These are phyloP conservation scores for Lachnellula suecica DNA, from an alignment of 2,329 filamentous ascomycete genomes.

Conservation along the genomic window DNA sequence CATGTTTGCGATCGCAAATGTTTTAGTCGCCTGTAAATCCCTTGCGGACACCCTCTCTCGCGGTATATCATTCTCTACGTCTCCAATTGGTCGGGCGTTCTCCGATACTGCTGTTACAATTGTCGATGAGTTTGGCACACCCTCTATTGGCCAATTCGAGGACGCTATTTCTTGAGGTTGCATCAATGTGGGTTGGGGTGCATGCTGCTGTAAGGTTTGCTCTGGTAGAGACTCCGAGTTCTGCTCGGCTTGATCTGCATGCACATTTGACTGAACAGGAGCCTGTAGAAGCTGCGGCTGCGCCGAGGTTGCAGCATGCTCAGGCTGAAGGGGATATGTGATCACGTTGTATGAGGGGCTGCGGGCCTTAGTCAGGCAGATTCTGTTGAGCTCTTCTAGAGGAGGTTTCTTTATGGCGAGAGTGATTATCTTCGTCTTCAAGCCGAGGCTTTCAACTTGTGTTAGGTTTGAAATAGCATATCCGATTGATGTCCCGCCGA, in stretches of 20 bases:
- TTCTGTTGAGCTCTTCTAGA: slow-evolving; percentile 14
- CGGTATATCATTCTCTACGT: neutral
- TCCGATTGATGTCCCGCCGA: slow-evolving; percentile 71
- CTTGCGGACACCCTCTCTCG: slow-evolving; percentile 13
- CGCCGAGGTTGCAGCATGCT: slow-evolving; percentile 10
- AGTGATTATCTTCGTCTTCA: slow-evolving; percentile 61
- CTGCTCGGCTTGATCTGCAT: neutral
- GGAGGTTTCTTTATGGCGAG: slow-evolving; percentile 70
- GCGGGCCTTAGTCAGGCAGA: slow-evolving; percentile 37
- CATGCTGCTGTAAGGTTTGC: too few relatives aligned
- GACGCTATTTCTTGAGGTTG: neutral
- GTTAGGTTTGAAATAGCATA: slow-evolving; percentile 74
- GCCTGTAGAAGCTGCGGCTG: neutral
- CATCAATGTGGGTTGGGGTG: too few relatives aligned
- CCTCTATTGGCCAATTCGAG: neutral
- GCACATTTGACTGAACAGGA: neutral
- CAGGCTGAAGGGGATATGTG: slow-evolving; percentile 53
- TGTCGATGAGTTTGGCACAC: neutral
- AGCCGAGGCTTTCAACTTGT: slow-evolving; percentile 76
- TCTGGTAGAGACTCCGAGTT: neutral
- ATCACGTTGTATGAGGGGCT: slow-evolving; percentile 50
- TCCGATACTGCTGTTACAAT: neutral
- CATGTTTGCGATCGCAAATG: slow-evolving; percentile 75
- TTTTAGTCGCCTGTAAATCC: slow-evolving; percentile 49
- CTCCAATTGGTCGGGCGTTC: neutral